phyloP scores from a whole-genome alignment of 352 stramenopile species.

The Phytopythium helicoides region DNA sequence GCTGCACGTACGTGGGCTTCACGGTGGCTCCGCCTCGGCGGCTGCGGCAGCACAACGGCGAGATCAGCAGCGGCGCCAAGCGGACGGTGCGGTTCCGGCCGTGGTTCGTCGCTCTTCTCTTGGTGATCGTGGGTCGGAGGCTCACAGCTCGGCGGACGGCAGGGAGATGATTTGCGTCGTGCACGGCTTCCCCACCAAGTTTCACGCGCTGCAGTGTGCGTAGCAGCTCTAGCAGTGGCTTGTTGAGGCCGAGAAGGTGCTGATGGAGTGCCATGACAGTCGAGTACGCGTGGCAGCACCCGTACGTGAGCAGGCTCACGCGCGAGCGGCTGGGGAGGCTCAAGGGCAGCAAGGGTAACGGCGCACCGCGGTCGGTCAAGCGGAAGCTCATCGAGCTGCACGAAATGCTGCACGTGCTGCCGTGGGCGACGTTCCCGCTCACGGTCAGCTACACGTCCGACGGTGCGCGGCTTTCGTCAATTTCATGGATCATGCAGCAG shows the following conservation, averaged over 20 bases:
- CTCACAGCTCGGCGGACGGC: too few relatives aligned
- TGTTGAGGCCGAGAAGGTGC: background rate
- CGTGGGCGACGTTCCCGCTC: constrained; percentile 45
- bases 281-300: constrained; percentile 81
- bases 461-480: constrained; percentile 10
- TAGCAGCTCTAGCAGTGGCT: constrained; percentile 6
- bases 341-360: constrained; percentile 33
- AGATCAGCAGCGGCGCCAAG: constrained; percentile 63
- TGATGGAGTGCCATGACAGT: constrained; percentile 25
- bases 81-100: constrained; percentile 51
- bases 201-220: constrained; percentile 72
- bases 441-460: constrained; percentile 53
- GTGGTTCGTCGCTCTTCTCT: constrained; percentile 29
- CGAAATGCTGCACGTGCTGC: constrained; percentile 54
- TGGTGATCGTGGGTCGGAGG: background rate
- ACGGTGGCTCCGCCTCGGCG: constrained; percentile 52
- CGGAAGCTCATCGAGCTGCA: constrained; percentile 71
- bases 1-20: constrained; percentile 71
- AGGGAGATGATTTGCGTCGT: constrained; percentile 78
- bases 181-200: constrained; percentile 76
- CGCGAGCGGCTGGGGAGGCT: constrained; percentile 31
- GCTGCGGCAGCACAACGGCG: constrained; percentile 75
- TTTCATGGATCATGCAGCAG: background rate
- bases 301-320: constrained; percentile 50
- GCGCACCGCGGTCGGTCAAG: constrained; percentile 55